Evolutionary conservation across 129 eudicot genomes (phyloP).

Genomic region (Oenanthe sinensis): DNA sequence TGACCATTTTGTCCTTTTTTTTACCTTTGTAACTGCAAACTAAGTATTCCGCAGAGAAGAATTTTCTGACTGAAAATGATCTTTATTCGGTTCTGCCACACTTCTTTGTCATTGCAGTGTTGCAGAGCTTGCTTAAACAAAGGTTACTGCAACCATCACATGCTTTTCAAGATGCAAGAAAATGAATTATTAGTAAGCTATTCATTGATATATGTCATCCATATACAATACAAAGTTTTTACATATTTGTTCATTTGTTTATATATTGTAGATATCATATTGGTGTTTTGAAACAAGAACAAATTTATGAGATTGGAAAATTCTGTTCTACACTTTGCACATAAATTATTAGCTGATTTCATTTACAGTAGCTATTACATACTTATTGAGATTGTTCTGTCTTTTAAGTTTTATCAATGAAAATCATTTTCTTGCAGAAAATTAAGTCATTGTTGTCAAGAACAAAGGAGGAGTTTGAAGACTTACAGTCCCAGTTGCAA

Average conservation of each 20-base stretch:
- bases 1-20: background rate
- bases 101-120: conserved; percentile 31
- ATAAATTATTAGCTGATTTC: background rate
- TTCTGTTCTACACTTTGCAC: background rate
- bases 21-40: background rate
- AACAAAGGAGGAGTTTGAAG: conserved; percentile 55
- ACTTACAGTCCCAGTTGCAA: conserved; percentile 54
- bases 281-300: background rate
- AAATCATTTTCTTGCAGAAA: conserved; percentile 37
- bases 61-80: background rate
- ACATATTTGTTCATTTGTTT: background rate
- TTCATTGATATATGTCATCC: background rate
- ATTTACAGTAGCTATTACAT: background rate
- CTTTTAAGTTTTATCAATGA: background rate
- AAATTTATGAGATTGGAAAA: background rate
- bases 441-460: conserved; percentile 44
- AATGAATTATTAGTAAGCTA: conserved; percentile 51
- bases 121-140: conserved; percentile 41
- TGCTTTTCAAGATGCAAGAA: conserved; percentile 53
- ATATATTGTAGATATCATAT: background rate
- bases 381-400: background rate
- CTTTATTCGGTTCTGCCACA: background rate
- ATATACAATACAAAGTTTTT: background rate
- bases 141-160: conserved; percentile 52
- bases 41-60: background rate